Base-by-base conservation (phyloP, 495 filamentous ascomycete species). In the Bacidia gigantensis region DNA sequence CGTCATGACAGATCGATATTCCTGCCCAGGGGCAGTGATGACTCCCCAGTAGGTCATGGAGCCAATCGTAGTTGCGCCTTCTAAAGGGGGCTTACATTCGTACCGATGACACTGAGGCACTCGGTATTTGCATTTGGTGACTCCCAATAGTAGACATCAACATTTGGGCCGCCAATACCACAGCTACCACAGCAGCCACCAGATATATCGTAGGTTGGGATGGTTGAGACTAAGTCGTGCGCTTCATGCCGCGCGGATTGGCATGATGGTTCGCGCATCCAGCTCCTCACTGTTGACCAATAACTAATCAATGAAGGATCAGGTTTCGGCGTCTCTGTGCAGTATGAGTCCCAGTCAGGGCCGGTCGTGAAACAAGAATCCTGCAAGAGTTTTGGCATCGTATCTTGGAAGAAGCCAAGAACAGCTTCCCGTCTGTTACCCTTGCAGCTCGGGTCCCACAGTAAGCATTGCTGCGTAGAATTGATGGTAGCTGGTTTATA, bases 141-240 rank as follows among this genome's bases (percentile, higher is more conserved):
- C 14, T 52, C 32, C 55, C 55, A 57, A 32, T 53, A 53, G 20
- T 53, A 57, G 7, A 57, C 40, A 23, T 57, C 51, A 10, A 57
- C 51, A 35, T 53, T 57, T 18, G 44, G 45, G 14, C 45, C 52
- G 3, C 44, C 45, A 21, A 54, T 32, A 3, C 7, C 29, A 29
- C 52, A 49, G 22, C 1, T 7, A 3, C 52, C 52, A 26, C 52
- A 54, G 26, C 25, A 50, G 0, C 18, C 18, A 21, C 12, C 47
- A 35, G 7, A 38, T 7, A 38, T 50, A 39, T 26, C 12, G 5
- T 35, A 20, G 18, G 47, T n/a, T 17, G 22, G 24, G 23, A 38
- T 21, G 2, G 1, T 50, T 38, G 24, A n/a, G 23, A 35, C 26
- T 20, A 50, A 14, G 5, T 38, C 25, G 18, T 35, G 26, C 9